Evolutionary conservation across 805 yeast genomes (phyloP).

Genomic region (Kodamaea neixiangensis): DNA sequence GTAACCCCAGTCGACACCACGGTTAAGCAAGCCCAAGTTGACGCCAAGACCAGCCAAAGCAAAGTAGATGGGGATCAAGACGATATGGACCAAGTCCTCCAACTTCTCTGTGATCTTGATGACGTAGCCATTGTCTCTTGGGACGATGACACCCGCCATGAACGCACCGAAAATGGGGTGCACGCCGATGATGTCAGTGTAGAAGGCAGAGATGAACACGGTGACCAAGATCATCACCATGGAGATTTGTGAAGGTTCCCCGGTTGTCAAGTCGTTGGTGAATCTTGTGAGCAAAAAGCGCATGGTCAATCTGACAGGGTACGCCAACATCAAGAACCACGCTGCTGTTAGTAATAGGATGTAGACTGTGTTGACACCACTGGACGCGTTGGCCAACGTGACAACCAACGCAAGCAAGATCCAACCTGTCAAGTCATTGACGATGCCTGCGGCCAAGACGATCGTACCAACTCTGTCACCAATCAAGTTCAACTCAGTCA

Average conservation of each 20-base stretch:
- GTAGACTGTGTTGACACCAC: slow-evolving; percentile 69
- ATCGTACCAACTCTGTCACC: slow-evolving; percentile 69
- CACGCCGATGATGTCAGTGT: slow-evolving; percentile 81
- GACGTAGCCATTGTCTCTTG: slow-evolving; percentile 74
- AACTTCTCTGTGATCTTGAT: slow-evolving; percentile 69
- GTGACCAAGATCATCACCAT: slow-evolving; percentile 55
- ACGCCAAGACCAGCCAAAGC: slow-evolving; percentile 77
- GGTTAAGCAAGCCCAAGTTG: slow-evolving; percentile 61
- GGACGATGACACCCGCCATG: slow-evolving; percentile 72
- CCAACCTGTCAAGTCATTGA: slow-evolving; percentile 83
- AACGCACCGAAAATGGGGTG: slow-evolving; percentile 88
- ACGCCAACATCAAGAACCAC: slow-evolving; percentile 64
- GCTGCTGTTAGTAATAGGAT: slow-evolving; percentile 66
- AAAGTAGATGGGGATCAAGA: slow-evolving; percentile 76
- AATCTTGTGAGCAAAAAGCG: slow-evolving; percentile 43
- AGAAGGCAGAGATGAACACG: slow-evolving; percentile 69
- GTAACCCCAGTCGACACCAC: slow-evolving; percentile 79
- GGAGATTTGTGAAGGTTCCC: slow-evolving; percentile 62
- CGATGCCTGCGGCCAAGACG: slow-evolving; percentile 82
- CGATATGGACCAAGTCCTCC: slow-evolving; percentile 73
- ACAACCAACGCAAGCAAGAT: slow-evolving; percentile 72
- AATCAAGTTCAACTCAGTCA: slow-evolving; percentile 69
- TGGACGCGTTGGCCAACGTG: slow-evolving; percentile 71
- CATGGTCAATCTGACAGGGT: slow-evolving; percentile 55
- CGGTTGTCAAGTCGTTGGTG: slow-evolving; percentile 58